phyloP scores from a whole-genome alignment of 331 rosid species.

The Pyrus hybrid region DNA sequence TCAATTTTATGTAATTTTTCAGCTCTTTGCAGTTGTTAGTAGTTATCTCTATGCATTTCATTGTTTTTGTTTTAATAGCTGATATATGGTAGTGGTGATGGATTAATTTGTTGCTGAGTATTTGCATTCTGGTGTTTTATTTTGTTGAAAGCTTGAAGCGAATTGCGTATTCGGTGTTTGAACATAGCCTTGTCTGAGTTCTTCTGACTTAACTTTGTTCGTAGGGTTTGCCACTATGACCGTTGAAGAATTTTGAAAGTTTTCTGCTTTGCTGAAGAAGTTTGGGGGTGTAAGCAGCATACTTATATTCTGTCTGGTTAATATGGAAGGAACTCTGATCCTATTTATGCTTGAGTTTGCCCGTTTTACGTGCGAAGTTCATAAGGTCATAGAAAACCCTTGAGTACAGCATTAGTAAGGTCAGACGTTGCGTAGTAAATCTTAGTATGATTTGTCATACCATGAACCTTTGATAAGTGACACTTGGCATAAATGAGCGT shows the following conservation, averaged over 20 bases:
- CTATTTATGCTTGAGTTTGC: not conserved
- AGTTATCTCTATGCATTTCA: not conserved
- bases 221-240: not conserved
- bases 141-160: not conserved
- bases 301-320: not conserved
- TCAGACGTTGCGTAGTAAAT: not conserved
- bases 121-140: not conserved
- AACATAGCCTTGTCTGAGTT: not conserved
- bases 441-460: not conserved
- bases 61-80: not conserved
- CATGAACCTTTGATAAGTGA: not conserved
- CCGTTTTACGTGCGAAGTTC: not conserved
- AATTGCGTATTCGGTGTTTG: not conserved
- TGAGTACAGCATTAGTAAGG: not conserved
- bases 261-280: not conserved
- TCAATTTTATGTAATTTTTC: not conserved
- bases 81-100: not conserved
- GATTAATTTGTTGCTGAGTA: not conserved
- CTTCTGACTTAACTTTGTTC: not conserved
- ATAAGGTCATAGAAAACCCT: not conserved
- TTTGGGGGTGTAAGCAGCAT: not conserved
- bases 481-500: slow-evolving; percentile 7
- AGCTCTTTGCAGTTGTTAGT: not conserved
- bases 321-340: not conserved
- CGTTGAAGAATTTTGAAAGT: not conserved